A percentile compares a stretch with the other conserved stretches of the same genome.
Conservation (phyloP, 179 eudicot species). For the Sideroxylon spinosum region DNA sequence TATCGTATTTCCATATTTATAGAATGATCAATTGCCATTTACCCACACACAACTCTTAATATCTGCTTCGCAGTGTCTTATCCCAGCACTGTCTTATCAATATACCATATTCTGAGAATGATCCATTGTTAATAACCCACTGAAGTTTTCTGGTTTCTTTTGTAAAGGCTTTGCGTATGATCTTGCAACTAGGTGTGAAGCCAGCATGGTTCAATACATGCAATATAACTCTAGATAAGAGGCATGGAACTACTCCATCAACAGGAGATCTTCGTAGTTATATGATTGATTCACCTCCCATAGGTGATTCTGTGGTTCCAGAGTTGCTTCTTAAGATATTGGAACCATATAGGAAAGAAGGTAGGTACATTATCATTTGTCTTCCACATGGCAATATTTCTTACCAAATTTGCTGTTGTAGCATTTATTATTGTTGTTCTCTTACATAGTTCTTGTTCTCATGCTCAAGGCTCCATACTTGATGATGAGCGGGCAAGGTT, state of each 20-base stretch:
- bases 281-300: slow-evolving; percentile 63
- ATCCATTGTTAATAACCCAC: too few species aligned
- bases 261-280: slow-evolving; percentile 81
- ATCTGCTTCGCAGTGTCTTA: too few species aligned
- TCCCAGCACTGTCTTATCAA: too few species aligned
- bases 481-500: slow-evolving; percentile 84
- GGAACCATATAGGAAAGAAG: slow-evolving; percentile 92
- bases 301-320: slow-evolving; percentile 85
- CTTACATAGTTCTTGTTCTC: slow-evolving; percentile 5
- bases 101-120: too few species aligned
- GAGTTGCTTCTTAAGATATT: slow-evolving; percentile 94
- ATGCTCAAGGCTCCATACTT: slow-evolving; percentile 71
- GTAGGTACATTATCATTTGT: slow-evolving; percentile 28
- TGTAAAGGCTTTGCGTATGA: slow-evolving; percentile 79
- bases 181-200: slow-evolving; percentile 89
- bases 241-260: slow-evolving; percentile 46
- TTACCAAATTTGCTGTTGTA: background rate
- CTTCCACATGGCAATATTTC: slow-evolving; percentile 14
- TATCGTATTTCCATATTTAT: too few species aligned
- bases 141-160: slow-evolving; percentile 11
- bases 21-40: too few species aligned
- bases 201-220: slow-evolving; percentile 81
- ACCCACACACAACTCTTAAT: too few species aligned
- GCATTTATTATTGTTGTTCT: slow-evolving; percentile 14
- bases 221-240: slow-evolving; percentile 39